Conservation (phyloP, 768 basidiomycete species). For the Arthromyces matolae region DNA sequence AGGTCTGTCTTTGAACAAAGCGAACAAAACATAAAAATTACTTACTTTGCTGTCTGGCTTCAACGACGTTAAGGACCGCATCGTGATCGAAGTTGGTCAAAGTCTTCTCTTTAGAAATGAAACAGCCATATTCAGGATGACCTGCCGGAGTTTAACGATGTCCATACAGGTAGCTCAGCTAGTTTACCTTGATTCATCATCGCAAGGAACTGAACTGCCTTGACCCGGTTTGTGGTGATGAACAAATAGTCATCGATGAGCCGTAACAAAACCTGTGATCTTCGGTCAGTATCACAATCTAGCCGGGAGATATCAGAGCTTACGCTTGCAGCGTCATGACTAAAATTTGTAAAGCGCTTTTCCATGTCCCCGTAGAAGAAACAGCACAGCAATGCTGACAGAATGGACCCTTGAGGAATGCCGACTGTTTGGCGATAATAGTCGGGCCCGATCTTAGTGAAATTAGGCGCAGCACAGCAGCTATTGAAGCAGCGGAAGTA, state of each 20-base stretch:
- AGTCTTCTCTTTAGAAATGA: slow-evolving; percentile 85
- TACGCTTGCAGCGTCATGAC: slow-evolving; percentile 59
- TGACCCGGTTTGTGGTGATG: slow-evolving; percentile 60
- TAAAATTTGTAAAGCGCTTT: slow-evolving; percentile 48
- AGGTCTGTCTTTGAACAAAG: neutral
- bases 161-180: too few relatives aligned
- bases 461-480: too few relatives aligned
- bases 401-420: slow-evolving; percentile 95
- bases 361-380: slow-evolving; percentile 96
- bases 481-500: slow-evolving; percentile 18
- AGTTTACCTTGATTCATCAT: slow-evolving; percentile 81
- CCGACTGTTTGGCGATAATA: slow-evolving; percentile 90
- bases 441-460: slow-evolving; percentile 65
- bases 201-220: slow-evolving; percentile 66
- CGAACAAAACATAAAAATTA: neutral
- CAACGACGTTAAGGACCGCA: slow-evolving; percentile 48
- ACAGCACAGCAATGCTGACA: slow-evolving; percentile 90
- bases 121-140: slow-evolving; percentile 93
- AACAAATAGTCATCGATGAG: slow-evolving; percentile 95
- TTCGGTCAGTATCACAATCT: neutral
- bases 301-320: slow-evolving; percentile 21
- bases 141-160: slow-evolving; percentile 37
- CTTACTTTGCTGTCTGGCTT: slow-evolving; percentile 41
- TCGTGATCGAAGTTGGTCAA: slow-evolving; percentile 79
- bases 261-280: slow-evolving; percentile 65